A percentile compares a stretch with the other conserved stretches of the same genome.
These are phyloP conservation scores for Capsicum rhomboideum DNA, from an alignment of 257 asterid species.

Conservation along the genomic window DNA sequence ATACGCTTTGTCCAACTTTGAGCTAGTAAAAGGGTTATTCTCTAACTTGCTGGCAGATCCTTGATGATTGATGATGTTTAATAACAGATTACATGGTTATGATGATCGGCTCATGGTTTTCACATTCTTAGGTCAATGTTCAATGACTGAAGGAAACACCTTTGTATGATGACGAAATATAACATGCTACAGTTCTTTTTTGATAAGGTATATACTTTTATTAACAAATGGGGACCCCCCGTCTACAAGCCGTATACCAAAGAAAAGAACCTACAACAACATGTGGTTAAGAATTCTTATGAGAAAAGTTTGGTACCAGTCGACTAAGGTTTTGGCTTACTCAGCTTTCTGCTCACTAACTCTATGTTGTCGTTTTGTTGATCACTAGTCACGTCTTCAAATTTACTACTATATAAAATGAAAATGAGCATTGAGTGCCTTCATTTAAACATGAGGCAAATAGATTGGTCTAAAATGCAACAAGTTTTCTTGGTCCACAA, in stretches of 20 bases:
- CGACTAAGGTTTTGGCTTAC: neutral
- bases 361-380: neutral
- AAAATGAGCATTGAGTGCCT: neutral
- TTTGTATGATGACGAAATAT: neutral
- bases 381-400: neutral
- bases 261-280: no score
- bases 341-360: neutral
- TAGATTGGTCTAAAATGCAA: neutral
- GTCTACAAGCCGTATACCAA: no score
- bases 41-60: neutral
- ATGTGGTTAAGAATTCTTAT: neutral
- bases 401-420: neutral
- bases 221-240: no score
- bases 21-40: neutral
- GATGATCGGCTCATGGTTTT: neutral
- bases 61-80: neutral
- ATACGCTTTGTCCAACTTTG: neutral
- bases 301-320: neutral
- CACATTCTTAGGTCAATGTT: neutral
- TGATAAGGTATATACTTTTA: no score
- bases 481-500: neutral
- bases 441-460: neutral
- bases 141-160: neutral
- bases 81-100: neutral
- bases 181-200: neutral